Base-by-base conservation (phyloP, 495 filamentous ascomycete genomes). In the Penicilliopsis zonata region DNA sequence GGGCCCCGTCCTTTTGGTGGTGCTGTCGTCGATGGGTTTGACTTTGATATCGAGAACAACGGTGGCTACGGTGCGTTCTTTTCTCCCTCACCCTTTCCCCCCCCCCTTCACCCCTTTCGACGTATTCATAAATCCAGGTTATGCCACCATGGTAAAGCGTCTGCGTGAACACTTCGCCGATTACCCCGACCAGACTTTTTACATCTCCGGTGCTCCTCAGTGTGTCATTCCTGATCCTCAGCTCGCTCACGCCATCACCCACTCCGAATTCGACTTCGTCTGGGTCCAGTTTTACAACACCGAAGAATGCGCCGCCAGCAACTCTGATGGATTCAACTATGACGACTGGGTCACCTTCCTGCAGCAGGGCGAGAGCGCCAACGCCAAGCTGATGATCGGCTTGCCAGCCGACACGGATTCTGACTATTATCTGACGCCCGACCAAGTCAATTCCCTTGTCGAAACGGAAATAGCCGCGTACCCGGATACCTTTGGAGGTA, bases 281-380 rank as follows among this genome's bases (percentile, higher is more conserved):
- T 77, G 66, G 57, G 65, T 81, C 17, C 77, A 82, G 46, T 82
- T 79, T 57, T 83, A 81, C 57, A 78, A 81, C 65, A 55, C 53
- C 3, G 50, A 40, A 1, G 59, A 63, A 31, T 81, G 76, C 52
- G 67, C 64, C 28, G 72, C 73, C 2, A 46, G 67, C 47, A 24
- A 47, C 58, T 16, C 44, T 36, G 59, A 50, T 24, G 67, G 65
- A 29, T 82, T 79, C 63, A 80, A 81, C 56, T 78, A 72, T 45
- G 64, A 50, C 22, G 51, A 51, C 20, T 84, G 80, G 80, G 74
- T 82, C 24, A 42, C 53, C 30, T 73, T 78, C 59, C 71, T 81
- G 8, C 54, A 68, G 38, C 53, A 41, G 3, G 57, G 59, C 8
- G 67, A 59, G 33, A 83, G 81, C 47, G 57, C 57, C 17, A 41